These are phyloP conservation scores for Aspergillus arachidicola DNA, from an alignment of 2,329 filamentous ascomycete species.

Conservation along the genomic window DNA sequence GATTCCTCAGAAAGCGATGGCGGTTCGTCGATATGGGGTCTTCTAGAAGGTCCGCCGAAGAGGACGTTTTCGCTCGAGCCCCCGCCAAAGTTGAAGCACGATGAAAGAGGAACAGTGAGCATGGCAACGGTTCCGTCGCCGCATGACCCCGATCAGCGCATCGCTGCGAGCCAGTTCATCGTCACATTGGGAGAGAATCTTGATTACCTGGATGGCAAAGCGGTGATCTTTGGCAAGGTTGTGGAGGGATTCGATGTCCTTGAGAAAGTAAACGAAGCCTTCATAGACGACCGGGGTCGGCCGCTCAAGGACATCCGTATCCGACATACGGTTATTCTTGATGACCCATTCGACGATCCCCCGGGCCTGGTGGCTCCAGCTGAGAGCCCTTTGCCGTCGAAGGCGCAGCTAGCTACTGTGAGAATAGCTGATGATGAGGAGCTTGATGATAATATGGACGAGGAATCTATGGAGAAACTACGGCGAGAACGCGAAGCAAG, in stretches of 20 bases:
- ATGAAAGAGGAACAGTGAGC: constrained; percentile 87
- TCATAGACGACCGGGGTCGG: constrained; percentile 81
- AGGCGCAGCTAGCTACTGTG: constrained; percentile 85
- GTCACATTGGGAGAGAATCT: constrained; percentile 87
- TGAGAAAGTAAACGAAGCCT: constrained; percentile 89
- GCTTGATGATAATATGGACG: constrained; percentile 75
- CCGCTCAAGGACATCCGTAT: constrained; percentile 94
- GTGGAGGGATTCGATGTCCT: constrained; percentile 94
- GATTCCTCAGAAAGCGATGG: constrained; percentile 84
- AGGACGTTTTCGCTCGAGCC: constrained; percentile 83
- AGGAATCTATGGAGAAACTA: constrained; percentile 75
- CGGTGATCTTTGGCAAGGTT: constrained; percentile 92
- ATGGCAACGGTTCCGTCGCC: constrained; percentile 88
- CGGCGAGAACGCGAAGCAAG: constrained; percentile 87
- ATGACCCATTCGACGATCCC: constrained; percentile 89
- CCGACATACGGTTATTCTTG: constrained; percentile 86
- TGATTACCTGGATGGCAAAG: constrained; percentile 88
- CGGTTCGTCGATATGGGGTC: constrained; percentile 89
- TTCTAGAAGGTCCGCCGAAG: constrained; percentile 69
- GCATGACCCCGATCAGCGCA: constrained; percentile 75
- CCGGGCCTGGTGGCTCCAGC: constrained; percentile 73
- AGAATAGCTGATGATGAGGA: constrained; percentile 89
- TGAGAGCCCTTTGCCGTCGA: constrained; percentile 76
- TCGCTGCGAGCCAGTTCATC: constrained; percentile 91
- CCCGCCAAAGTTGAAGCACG: constrained; percentile 83